These are phyloP conservation scores for Ramaria rubella DNA, from an alignment of 768 basidiomycete genomes.

Conservation along the genomic window DNA sequence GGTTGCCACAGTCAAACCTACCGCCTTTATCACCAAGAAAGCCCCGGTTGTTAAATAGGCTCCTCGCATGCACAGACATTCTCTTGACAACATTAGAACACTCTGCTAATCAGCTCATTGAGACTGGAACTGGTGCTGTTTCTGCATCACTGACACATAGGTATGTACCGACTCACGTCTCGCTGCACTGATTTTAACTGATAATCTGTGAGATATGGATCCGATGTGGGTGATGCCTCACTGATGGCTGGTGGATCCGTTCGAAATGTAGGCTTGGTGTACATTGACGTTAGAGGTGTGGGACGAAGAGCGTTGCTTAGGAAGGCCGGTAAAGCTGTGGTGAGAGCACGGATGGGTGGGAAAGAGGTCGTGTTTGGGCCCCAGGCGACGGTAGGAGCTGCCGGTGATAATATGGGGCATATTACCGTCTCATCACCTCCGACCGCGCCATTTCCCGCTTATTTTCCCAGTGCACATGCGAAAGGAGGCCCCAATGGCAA, in stretches of 20 bases:
- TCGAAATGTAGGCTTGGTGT: slow-evolving; percentile 67
- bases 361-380: slow-evolving; percentile 14
- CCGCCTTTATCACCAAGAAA: slow-evolving; percentile 13
- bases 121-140: slow-evolving; percentile 41
- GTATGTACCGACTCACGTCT: slow-evolving; percentile 25
- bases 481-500: no score
- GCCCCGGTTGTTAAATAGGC: slow-evolving; percentile 29
- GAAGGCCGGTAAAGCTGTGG: slow-evolving; percentile 51
- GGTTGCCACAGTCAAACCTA: not conserved
- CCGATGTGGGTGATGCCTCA: slow-evolving; percentile 54
- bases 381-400: no score
- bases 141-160: slow-evolving; percentile 51
- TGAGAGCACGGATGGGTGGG: slow-evolving; percentile 37
- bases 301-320: slow-evolving; percentile 64
- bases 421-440: no score
- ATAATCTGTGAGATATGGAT: slow-evolving; percentile 43
- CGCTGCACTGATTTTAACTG: not conserved
- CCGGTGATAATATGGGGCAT: no score
- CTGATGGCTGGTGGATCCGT: slow-evolving; percentile 57
- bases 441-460: no score
- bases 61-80: slow-evolving; percentile 59
- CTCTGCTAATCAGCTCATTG: slow-evolving; percentile 46
- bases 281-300: slow-evolving; percentile 68
- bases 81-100: slow-evolving; percentile 59
- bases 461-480: no score